Evolutionary conservation across 768 basidiomycete genomes (phyloP), one percentile per base, ranked within the genome.

Genomic region (Suillus lakei): DNA sequence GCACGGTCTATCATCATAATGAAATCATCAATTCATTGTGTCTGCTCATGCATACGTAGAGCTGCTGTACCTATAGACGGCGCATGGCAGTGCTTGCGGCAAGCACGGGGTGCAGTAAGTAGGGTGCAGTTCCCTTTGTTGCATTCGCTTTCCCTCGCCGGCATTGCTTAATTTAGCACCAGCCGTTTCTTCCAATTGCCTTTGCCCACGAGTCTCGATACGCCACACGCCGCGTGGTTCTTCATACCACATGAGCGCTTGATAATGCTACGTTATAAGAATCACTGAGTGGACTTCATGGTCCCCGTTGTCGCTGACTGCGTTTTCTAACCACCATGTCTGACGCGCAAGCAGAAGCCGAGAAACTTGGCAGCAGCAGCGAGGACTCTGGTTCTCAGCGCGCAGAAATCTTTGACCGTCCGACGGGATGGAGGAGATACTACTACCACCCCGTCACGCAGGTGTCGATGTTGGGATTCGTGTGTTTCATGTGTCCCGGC

Each of bases 161-260:
- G 84, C 74, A 90, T 89, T 74, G 28, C 38, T 59, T 59, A 59
- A 41, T 59, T 59, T 59, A 30, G 58, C 10, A 3, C 39, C 18
- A 41, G 6, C 26, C 28, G 21, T 54, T 34, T n/a, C 32, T 43
- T 61, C 32, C 65, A 66, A 51, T 48, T 60, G 92, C 72, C 81
- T 91, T 54, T 88, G 87, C 70, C 91, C 91, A 64, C 91, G 92
- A 70, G 91, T 92, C 74, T 83, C 82, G 18, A 79, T 92, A 13
- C 91, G 91, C 76, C 92, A 91, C 90, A 88, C 88, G 85, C 91
- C 91, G 39, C 58, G 21, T 59, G 56, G 58, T 5, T 10, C 23
- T 58, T 12, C 56, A 58, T 39, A 18, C 56, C 26, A 58, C 18
- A 59, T 41, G 58, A 6, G 58, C 58, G 58, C 58, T 59, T 59